Evolutionary conservation across 2,329 filamentous ascomycete species (phyloP), one percentile per base, ranked within the genome.

Genomic region (Penicillium sp.): DNA sequence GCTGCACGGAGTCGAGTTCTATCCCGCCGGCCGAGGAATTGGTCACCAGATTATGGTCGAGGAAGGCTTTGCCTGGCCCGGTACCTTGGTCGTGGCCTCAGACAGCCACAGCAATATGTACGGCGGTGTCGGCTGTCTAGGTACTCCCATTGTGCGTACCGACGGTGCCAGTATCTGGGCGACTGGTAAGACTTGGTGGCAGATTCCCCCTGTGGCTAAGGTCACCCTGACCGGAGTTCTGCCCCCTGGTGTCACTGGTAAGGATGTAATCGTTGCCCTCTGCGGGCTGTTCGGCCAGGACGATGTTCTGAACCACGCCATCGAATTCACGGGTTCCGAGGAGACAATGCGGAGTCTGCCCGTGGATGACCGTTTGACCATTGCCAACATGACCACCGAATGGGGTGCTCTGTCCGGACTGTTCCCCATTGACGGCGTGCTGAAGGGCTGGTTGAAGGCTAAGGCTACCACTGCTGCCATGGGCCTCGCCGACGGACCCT

Each of bases 251-350:
- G 91, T 96, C 1, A 90, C 88, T 0, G 92, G 91, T 27, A 97
- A 99, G 72, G 94, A 97, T 69, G 88, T 96, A 11, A 97, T 97
- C 59, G 82, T 96, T 24, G 89, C 90, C 0, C 80, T 97, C 1
- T 95, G 90, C 61, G 89, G 88, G 1, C 74, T 96, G 0, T 95
- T 97, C 76, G 88, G 89, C 72, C 84, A 88, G 48, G 87, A 90
- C 61, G 90, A 96, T 40, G 92, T 96, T 0, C 79, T 96, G 13
- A 97, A 97, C 74, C 90, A 96, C 67, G 85, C 85, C 5, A 86
- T 97, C 54, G 92, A 97, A 66, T 96, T 96, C 64, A 85, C 84
- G 0, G 92, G 92, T 11, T 85, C 86, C 0, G 84, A 90, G 57
- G 79, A 91, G 67, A 95, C 91, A 0, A 81, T 94, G 78, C 66